Evolutionary conservation across 2,329 filamentous ascomycete genomes (phyloP).

Genomic region (Aspergillus pseudonomiae): DNA sequence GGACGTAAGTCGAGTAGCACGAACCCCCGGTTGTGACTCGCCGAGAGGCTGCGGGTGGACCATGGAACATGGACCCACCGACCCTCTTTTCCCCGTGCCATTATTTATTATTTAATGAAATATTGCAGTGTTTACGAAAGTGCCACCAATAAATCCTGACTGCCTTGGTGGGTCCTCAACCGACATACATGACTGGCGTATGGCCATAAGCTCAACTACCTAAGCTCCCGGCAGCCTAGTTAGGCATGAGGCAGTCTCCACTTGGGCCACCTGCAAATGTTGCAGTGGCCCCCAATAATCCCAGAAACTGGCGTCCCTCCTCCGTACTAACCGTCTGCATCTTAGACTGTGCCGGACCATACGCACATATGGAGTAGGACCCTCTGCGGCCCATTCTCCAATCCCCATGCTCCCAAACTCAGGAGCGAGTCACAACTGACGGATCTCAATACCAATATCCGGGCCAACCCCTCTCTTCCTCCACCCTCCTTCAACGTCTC

Average conservation of each 20-base stretch:
- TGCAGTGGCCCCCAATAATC: constrained; percentile 18
- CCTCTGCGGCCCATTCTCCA: constrained; percentile 19
- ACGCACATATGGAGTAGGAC: constrained; percentile 24
- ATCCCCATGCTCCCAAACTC: constrained; percentile 10
- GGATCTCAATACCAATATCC: constrained; percentile 18
- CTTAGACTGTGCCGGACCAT: constrained; percentile 19
- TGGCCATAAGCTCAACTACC: constrained; percentile 28
- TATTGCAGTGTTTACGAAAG: constrained; percentile 21
- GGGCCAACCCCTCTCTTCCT: constrained; percentile 7
- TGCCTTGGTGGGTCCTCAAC: constrained; percentile 20
- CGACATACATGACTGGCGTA: constrained; percentile 27
- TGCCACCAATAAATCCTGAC: constrained; percentile 23
- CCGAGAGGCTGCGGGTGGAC: constrained; percentile 30
- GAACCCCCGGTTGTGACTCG: constrained; percentile 34
- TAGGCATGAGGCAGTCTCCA: constrained; percentile 28
- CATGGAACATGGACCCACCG: constrained; percentile 25
- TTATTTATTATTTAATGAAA: constrained; percentile 20
- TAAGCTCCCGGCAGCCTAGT: constrained; percentile 31
- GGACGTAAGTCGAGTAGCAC: constrained; percentile 24
- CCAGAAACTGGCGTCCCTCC: constrained; percentile 8
- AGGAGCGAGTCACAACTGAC: constrained; percentile 15
- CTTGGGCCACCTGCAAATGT: constrained; percentile 24
- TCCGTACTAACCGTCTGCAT: constrained; percentile 13
- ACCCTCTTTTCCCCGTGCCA: constrained; percentile 29
- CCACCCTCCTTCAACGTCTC: constrained; percentile 4